Base-by-base conservation (phyloP, 208 protist species). In the Wallacemonas sp. region DNA sequence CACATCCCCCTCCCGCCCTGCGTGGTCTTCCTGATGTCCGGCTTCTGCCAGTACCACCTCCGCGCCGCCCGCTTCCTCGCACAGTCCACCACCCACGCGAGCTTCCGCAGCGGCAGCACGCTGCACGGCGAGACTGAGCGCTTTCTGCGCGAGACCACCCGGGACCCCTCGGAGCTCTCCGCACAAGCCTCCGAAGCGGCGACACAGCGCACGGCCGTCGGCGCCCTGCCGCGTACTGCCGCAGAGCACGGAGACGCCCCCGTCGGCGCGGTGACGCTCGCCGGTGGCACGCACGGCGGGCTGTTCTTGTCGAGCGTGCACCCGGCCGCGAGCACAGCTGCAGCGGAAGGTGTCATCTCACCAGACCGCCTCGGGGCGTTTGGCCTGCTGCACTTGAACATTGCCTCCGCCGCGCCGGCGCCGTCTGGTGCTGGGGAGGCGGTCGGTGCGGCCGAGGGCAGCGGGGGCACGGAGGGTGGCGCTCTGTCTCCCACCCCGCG, bases 31-130 rank as follows among this genome's bases (percentile, higher is more conserved):
- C 45, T 91, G 11, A 50, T 92, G 25, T 59, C 77, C 20, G 70
- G 61, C 20, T 94, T 89, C 69, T 91, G 85, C 72, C 75, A 81
- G 32, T 94, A 87, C 67, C 86, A 94, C 75, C 57, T 94, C 32
- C 70, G 72, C 55, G 79, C 79, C 48, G 46, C 67, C 16, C 68
- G 79, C n/a, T 70, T 61, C 54, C 49, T 23, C 16, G 65, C 62
- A 38, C 45, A 49, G 20, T 89, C 82, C 12, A 67, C 65, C 14
- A 87, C 79, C 39, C 67, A 65, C 32, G 57, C 70, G 11, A 71
- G 85, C 44, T 80, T 67, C 29, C 59, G 79, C 70, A 68, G 63
- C 25, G 71, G 50, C 52, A 39, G 61, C 12, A 16, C 50, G 48
- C 64, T 72, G 26, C 57, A 59, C 12, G 70, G 72, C 0, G 84